Conservation (phyloP, 2,329 filamentous ascomycete genomes). For the Aspergillus proliferans region DNA sequence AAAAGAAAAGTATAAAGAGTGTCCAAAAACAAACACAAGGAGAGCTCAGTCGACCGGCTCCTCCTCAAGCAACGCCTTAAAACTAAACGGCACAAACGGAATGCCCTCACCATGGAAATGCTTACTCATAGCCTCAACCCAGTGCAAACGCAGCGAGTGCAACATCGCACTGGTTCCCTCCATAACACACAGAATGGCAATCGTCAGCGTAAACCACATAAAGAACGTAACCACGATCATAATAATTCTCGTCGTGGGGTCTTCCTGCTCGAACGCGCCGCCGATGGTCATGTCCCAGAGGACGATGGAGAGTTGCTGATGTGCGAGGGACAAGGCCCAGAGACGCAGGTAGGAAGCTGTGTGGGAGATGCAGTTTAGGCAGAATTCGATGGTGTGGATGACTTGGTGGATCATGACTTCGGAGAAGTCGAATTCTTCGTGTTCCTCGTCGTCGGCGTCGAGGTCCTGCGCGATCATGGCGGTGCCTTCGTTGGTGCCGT, state of each 20-base stretch:
- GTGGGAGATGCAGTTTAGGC: slow-evolving; percentile 96
- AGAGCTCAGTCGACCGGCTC: slow-evolving; percentile 48
- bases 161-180: slow-evolving; percentile 95
- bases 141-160: slow-evolving; percentile 83
- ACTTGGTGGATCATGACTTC: slow-evolving; percentile 99
- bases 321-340: slow-evolving; percentile 93
- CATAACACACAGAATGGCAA: slow-evolving; percentile 82
- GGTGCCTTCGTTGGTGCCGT: slow-evolving; percentile 74
- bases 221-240: slow-evolving; percentile 77
- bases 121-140: slow-evolving; percentile 97
- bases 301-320: slow-evolving; percentile 94
- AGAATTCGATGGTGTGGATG: slow-evolving; percentile 99
- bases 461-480: slow-evolving; percentile 87
- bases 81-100: slow-evolving; percentile 83
- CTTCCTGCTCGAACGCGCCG: slow-evolving; percentile 60
- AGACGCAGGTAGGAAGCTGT: slow-evolving; percentile 97
- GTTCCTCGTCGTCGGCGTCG: slow-evolving; percentile 60
- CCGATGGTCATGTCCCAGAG: slow-evolving; percentile 94
- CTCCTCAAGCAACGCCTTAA: slow-evolving; percentile 76
- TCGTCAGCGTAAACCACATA: slow-evolving; percentile 81
- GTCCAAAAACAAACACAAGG: slow-evolving; percentile 7
- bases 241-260: slow-evolving; percentile 64
- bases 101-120: slow-evolving; percentile 89
- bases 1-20: slow-evolving; percentile 7
- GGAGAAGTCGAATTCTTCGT: slow-evolving; percentile 95